Base-by-base conservation (phyloP, 257 asterid species). In the Gentiana dahurica region DNA sequence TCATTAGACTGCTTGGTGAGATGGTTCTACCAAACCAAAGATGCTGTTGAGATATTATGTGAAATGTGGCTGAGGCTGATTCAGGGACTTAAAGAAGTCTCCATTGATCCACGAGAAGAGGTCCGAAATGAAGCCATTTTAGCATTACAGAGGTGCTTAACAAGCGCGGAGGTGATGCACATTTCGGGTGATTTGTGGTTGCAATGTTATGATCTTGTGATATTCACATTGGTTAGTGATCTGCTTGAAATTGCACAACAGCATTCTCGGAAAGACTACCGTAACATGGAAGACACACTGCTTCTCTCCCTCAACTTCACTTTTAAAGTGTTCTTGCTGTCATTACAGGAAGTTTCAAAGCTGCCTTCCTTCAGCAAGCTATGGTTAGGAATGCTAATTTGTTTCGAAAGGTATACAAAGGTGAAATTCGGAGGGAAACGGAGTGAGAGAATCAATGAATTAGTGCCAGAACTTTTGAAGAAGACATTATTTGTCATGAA, bases 61-160 rank as follows among this genome's bases (percentile, higher is more conserved):
- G 96, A 91, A 60, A 91, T 91, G 98, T 91, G 98, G 98, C 65
- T 84, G 81, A 81, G 98, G 75, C 82, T 87, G 66, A 74, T 87
- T 4, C 96, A 84, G 66, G 95, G 89, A 49, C 69, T 91, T 39
- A 78, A 89, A 55, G 87, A 84, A 70, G 88, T 91, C 8, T 84
- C 96, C 47, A 44, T 76, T 9, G 98, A 91, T 69, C 76, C 61
- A 49, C 78, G 98, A 67, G 98, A 91, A 71, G 96, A 79, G 68
- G 95, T 87, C 49, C 72, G 98, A 45, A 81, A 79, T 66, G 95
- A 87, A 50, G 94, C 92, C 6, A 81, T 91, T 61, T 32, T 75
- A 69, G 54, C 72, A 50, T 72, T 91, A 47, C 95, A 91, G 61
- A 72, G 84, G 62, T 90, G 94, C 74, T 82, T 87, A 60, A 77